Evolutionary conservation across 768 basidiomycete genomes (phyloP).

Genomic region (Amanita jacksonii): DNA sequence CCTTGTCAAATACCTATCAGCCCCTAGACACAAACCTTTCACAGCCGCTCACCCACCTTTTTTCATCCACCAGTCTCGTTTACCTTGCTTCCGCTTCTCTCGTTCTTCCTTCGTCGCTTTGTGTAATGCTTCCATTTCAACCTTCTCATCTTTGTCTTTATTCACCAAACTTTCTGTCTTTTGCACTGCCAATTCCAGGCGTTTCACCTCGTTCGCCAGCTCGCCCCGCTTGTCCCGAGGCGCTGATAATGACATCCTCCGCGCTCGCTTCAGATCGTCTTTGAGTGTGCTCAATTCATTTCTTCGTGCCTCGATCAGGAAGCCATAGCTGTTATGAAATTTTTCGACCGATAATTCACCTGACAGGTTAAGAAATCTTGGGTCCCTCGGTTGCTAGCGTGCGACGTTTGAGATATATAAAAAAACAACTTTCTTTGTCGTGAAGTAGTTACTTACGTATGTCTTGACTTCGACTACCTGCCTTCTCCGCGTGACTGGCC

Average conservation of each 20-base stretch:
- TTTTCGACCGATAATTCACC: constrained; percentile 58
- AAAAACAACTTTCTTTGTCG: constrained; percentile 4
- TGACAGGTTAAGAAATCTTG: constrained; percentile 69
- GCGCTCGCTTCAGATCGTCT: constrained; percentile 58
- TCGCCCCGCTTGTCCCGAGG: constrained; percentile 51
- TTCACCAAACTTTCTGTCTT: constrained; percentile 71
- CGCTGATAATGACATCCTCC: constrained; percentile 50
- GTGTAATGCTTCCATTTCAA: constrained; percentile 61
- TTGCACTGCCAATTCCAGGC: constrained; percentile 67
- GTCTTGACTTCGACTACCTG: constrained; percentile 60
- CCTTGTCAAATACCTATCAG: constrained; percentile 31
- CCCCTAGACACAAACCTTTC: constrained; percentile 8
- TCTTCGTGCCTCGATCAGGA: constrained; percentile 57
- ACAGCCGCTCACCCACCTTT: constrained; percentile 41
- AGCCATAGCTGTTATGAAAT: constrained; percentile 65
- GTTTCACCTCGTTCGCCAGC: constrained; percentile 56
- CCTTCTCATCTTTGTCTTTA: constrained; percentile 52
- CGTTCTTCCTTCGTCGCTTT: constrained; percentile 47
- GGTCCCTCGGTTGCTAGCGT: constrained; percentile 69
- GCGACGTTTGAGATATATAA: neutral
- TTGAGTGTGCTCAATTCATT: constrained; percentile 57
- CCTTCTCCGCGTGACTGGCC: constrained; percentile 67
- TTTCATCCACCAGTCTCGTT: constrained; percentile 83
- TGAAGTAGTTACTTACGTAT: constrained; percentile 33
- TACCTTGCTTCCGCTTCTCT: constrained; percentile 65